A percentile compares a stretch with the other conserved stretches of the same genome.
phyloP scores from a whole-genome alignment of 2,329 filamentous ascomycete species.

The Coniochaeta sp. region DNA sequence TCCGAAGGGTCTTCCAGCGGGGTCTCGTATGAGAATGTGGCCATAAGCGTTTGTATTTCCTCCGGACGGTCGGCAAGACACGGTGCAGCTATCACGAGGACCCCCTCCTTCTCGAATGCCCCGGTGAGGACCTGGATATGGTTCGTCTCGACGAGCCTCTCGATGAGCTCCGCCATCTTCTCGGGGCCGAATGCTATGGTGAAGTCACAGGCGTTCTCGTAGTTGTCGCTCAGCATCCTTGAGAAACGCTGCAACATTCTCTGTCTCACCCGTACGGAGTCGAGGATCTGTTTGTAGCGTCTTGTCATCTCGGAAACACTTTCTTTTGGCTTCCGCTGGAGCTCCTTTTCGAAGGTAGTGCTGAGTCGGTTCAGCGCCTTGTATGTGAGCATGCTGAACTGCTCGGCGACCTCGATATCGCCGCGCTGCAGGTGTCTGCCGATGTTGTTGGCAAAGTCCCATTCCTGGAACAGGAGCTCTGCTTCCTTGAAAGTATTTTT shows the following conservation, averaged over 20 bases:
- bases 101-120: slow-evolving; percentile 63
- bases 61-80: slow-evolving; percentile 66
- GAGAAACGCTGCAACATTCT: slow-evolving; percentile 95
- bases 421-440: slow-evolving; percentile 87
- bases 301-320: slow-evolving; percentile 87
- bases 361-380: slow-evolving; percentile 87
- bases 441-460: slow-evolving; percentile 94
- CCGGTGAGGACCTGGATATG: slow-evolving; percentile 81
- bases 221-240: slow-evolving; percentile 81
- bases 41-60: slow-evolving; percentile 80
- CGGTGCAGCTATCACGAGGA: slow-evolving; percentile 80
- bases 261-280: slow-evolving; percentile 93
- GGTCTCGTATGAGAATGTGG: slow-evolving; percentile 53
- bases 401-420: slow-evolving; percentile 93
- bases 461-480: slow-evolving; percentile 93
- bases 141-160: slow-evolving; percentile 70
- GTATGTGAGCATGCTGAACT: slow-evolving; percentile 89
- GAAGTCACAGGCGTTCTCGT: slow-evolving; percentile 95
- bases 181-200: slow-evolving; percentile 68
- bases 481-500: slow-evolving; percentile 99
- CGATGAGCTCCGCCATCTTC: slow-evolving; percentile 68
- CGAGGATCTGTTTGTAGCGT: slow-evolving; percentile 88
- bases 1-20: slow-evolving; percentile 66
- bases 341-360: slow-evolving; percentile 84
- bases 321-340: slow-evolving; percentile 79